Evolutionary conservation across 352 stramenopile species (phyloP).

Genomic region (Phytophthora cajani): DNA sequence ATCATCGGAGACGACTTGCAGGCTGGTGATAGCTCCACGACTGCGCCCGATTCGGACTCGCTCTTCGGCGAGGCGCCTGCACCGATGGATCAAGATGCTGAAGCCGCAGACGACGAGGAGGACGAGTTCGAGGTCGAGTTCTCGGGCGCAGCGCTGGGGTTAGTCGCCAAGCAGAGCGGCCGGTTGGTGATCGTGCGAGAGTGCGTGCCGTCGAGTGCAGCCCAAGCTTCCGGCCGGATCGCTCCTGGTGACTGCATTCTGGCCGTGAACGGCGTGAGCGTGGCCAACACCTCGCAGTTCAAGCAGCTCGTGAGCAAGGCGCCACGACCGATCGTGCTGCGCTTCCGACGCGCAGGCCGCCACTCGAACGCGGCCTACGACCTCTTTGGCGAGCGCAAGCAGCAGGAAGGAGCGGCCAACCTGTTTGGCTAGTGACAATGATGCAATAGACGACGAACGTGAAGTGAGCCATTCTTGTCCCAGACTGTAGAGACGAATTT

Average conservation of each 20-base stretch:
- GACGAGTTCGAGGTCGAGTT: constrained; percentile 86
- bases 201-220: constrained; percentile 63
- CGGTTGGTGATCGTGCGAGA: constrained; percentile 73
- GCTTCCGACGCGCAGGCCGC: constrained; percentile 60
- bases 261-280: constrained; percentile 67
- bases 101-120: constrained; percentile 12
- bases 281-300: constrained; percentile 79
- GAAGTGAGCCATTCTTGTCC: constrained; percentile 17
- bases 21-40: constrained; percentile 33
- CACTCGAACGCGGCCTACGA: constrained; percentile 58
- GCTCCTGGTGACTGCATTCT: constrained; percentile 71
- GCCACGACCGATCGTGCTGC: constrained; percentile 71
- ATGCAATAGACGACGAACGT: constrained; percentile 9
- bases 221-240: constrained; percentile 62
- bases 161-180: constrained; percentile 77
- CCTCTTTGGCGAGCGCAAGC: constrained; percentile 71
- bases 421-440: constrained; percentile 39
- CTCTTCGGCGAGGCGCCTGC: constrained; percentile 40
- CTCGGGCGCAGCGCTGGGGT: constrained; percentile 54
- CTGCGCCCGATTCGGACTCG: constrained; percentile 21
- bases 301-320: constrained; percentile 66
- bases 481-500: constrained; percentile 10
- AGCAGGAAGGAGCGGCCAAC: constrained; percentile 11
- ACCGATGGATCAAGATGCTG: constrained; percentile 3
- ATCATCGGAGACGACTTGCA: constrained; percentile 86